phyloP scores from a whole-genome alignment of 768 basidiomycete species.

The Suillus subluteus region DNA sequence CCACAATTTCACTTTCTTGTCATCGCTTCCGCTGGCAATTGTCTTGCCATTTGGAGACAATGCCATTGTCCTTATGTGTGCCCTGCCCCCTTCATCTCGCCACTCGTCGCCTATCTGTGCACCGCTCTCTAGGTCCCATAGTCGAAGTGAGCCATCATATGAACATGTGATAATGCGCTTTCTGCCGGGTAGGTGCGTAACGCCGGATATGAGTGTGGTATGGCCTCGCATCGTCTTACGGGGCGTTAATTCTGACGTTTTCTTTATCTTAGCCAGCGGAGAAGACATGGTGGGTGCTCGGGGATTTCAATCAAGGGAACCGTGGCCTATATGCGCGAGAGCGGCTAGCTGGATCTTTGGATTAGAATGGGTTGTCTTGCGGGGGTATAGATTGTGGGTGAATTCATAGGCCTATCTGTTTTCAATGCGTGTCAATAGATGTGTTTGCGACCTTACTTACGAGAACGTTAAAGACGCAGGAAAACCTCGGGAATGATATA shows the following conservation, averaged over 20 bases:
- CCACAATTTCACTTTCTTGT: too few relatives aligned
- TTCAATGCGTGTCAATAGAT: not conserved
- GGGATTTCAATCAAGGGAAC: not conserved
- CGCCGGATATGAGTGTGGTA: fast-evolving
- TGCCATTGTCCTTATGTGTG: too few relatives aligned
- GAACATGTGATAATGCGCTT: slow-evolving; percentile 14
- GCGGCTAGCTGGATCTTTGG: not conserved
- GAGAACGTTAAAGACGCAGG: too few relatives aligned
- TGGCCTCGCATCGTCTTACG: not conserved
- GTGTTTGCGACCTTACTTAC: too few relatives aligned
- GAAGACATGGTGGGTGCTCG: not conserved
- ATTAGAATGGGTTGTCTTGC: not conserved
- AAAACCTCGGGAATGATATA: too few relatives aligned
- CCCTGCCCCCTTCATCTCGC: too few relatives aligned
- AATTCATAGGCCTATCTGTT: not conserved
- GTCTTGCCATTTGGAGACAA: slow-evolving; percentile 1
- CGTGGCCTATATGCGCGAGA: not conserved
- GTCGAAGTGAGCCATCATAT: slow-evolving; percentile 13
- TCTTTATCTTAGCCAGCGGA: too few relatives aligned
- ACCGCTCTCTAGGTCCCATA: slow-evolving; percentile 26
- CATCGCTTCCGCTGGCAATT: slow-evolving; percentile 12
- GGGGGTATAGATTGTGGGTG: not conserved
- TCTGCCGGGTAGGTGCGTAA: not conserved
- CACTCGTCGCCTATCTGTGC: slow-evolving; percentile 18
- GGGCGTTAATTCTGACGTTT: not conserved